Evolutionary conservation across 768 basidiomycete species (phyloP).

Genomic region (Xerocomus potaroensis): DNA sequence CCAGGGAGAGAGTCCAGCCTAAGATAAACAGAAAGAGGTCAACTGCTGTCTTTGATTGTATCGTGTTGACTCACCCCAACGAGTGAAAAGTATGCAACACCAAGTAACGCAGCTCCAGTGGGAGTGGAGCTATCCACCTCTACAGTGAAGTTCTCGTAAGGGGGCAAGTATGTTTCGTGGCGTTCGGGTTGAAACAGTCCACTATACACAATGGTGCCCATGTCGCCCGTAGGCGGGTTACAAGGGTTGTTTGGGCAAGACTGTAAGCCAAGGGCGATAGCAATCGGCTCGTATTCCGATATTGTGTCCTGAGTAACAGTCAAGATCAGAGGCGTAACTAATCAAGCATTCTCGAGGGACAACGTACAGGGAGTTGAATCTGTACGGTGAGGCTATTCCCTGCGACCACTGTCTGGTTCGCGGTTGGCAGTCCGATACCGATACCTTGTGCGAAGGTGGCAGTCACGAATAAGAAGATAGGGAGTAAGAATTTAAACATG

Average conservation of each 20-base stretch:
- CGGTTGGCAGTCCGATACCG: constrained; percentile 37
- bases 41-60: neutral
- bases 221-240: constrained; percentile 19
- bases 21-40: neutral
- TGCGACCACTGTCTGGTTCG: constrained; percentile 26
- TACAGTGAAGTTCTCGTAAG: constrained; percentile 45
- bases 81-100: constrained; percentile 36
- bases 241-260: constrained; percentile 34
- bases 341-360: neutral
- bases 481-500: constrained; percentile 17
- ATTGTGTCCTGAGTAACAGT: constrained; percentile 31
- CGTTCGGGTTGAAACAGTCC: constrained; percentile 40
- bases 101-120: constrained; percentile 33
- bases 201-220: constrained; percentile 46
- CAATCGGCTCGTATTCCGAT: constrained; percentile 40
- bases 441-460: constrained; percentile 40
- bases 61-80: constrained; percentile 35
- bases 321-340: neutral
- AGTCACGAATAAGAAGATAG: constrained; percentile 28
- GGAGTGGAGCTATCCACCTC: constrained; percentile 30
- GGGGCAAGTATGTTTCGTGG: constrained; percentile 27
- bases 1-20: constrained; percentile 33
- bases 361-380: constrained; percentile 45
- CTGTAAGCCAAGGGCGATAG: constrained; percentile 41
- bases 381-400: constrained; percentile 42